Conservation (phyloP, 495 filamentous ascomycete genomes). For the Chaetomium tenue region DNA sequence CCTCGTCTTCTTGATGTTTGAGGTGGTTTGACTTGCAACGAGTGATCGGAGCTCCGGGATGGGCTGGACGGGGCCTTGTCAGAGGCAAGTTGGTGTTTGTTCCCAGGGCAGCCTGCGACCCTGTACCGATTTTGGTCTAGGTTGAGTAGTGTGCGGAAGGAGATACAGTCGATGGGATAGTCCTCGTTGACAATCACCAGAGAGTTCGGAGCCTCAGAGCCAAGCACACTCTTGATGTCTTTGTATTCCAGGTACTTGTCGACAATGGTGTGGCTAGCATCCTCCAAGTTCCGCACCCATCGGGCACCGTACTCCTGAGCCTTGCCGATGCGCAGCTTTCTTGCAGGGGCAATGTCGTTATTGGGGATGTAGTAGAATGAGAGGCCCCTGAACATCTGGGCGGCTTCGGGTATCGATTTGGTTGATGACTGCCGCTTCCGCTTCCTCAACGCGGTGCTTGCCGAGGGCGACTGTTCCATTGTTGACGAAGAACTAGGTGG, state of each 20-base stretch:
- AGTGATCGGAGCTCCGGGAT: conserved; percentile 26
- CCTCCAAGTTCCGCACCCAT: conserved; percentile 38
- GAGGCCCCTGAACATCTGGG: conserved; percentile 64
- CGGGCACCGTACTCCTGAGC: conserved; percentile 72
- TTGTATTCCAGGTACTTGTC: conserved; percentile 66
- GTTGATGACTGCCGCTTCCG: conserved; percentile 46
- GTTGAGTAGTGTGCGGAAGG: conserved; percentile 57
- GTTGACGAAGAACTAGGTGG: background rate
- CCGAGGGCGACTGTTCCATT: conserved; percentile 28
- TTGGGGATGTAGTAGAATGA: conserved; percentile 80
- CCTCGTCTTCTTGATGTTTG: background rate
- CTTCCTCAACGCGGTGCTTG: conserved; percentile 41
- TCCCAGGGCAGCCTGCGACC: conserved; percentile 44
- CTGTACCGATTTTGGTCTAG: conserved; percentile 59
- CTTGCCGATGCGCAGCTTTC: conserved; percentile 69
- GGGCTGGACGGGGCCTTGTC: conserved; percentile 29
- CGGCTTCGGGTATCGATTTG: conserved; percentile 53
- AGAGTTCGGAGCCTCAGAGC: conserved; percentile 51
- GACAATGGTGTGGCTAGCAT: conserved; percentile 72
- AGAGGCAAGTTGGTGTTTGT: background rate
- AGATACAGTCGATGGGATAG: conserved; percentile 78
- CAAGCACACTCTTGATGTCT: conserved; percentile 63
- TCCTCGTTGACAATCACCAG: conserved; percentile 62
- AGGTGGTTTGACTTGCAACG: conserved; percentile 34
- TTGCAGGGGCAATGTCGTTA: conserved; percentile 63